phyloP scores from a whole-genome alignment of 2,329 filamentous ascomycete genomes.

The Trichoderma sp. region DNA sequence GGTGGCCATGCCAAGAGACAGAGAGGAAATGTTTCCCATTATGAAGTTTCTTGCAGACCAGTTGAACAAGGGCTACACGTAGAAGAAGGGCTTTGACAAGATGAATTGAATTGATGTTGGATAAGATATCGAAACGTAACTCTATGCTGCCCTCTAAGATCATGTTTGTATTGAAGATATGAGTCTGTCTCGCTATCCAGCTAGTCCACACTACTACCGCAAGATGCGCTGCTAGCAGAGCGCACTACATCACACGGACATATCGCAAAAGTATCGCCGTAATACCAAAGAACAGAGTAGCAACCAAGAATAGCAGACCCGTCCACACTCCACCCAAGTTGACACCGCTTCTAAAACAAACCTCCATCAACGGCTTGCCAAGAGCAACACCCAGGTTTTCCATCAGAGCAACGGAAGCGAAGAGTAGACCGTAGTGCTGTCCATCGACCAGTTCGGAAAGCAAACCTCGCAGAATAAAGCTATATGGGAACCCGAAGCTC shows the following conservation, averaged over 20 bases:
- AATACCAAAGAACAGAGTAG: not conserved
- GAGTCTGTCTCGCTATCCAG: not conserved
- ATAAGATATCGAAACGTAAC: constrained; percentile 32
- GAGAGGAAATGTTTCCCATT: constrained; percentile 86
- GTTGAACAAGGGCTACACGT: constrained; percentile 44
- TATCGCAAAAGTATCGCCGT: not conserved
- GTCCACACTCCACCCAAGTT: not conserved
- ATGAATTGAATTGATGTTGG: not conserved
- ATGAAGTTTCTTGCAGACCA: constrained; percentile 81
- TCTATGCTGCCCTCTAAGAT: constrained; percentile 35
- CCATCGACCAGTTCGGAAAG: not conserved
- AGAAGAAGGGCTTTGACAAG: not conserved
- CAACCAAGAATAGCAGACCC: not conserved
- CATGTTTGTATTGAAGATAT: not conserved
- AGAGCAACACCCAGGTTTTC: not conserved
- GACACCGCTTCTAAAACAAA: not conserved
- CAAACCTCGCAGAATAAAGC: not conserved
- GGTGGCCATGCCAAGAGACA: constrained; percentile 79
- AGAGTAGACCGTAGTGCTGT: not conserved
- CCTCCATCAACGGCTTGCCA: not conserved
- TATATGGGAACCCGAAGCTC: not conserved
- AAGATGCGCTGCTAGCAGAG: not conserved
- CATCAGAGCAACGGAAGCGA: not conserved
- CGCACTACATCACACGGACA: not conserved
- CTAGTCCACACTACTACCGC: not conserved